These are phyloP conservation scores for Fusarium incarnatum DNA, from an alignment of 2,329 filamentous ascomycete species.

Conservation along the genomic window DNA sequence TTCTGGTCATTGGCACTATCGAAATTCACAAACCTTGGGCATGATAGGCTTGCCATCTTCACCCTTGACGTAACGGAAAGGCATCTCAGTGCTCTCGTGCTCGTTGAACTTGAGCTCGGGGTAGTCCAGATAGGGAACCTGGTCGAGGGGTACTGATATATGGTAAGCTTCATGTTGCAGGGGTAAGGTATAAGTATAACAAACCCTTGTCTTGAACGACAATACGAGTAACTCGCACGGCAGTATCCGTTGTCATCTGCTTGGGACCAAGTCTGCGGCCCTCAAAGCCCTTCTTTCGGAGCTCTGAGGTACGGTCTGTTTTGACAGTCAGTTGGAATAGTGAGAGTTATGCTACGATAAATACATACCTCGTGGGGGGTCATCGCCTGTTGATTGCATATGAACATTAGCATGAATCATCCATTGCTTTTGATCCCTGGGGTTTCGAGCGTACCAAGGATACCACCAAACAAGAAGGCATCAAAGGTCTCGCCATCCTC, in stretches of 20 bases:
- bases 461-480: constrained; percentile 94
- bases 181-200: constrained; percentile 42
- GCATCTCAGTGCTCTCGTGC: constrained; percentile 96
- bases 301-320: constrained; percentile 91
- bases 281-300: constrained; percentile 91
- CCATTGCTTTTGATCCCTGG: neutral
- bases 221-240: constrained; percentile 90
- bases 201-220: constrained; percentile 86
- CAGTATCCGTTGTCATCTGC: constrained; percentile 99
- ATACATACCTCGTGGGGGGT: constrained; percentile 85
- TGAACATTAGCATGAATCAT: constrained; percentile 28
- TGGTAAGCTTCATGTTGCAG: constrained; percentile 20
- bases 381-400: constrained; percentile 73
- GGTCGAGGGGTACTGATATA: constrained; percentile 74
- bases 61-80: constrained; percentile 91
- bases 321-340: constrained; percentile 24
- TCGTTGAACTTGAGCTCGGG: constrained; percentile 91
- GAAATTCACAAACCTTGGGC: constrained; percentile 73
- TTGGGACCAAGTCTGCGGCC: constrained; percentile 89
- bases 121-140: constrained; percentile 86
- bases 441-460: constrained; percentile 74
- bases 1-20: neutral
- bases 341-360: neutral
- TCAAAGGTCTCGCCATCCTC: constrained; percentile 87
- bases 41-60: constrained; percentile 84